Evolutionary conservation across 176 grass and related monocot genomes (phyloP).

Genomic region (Chrysopogon serrulatus): DNA sequence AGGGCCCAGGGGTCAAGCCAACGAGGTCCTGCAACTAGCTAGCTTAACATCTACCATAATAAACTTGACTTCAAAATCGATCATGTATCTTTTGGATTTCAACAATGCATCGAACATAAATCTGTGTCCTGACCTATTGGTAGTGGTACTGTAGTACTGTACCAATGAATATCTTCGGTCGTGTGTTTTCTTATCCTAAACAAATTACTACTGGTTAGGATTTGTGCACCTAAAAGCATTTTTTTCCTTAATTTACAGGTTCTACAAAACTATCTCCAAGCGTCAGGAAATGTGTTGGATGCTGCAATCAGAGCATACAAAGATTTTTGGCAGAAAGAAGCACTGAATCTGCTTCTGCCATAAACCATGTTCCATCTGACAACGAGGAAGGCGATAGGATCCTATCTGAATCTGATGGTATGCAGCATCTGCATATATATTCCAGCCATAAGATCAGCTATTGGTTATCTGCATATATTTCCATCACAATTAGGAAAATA

Average conservation of each 20-base stretch:
- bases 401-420: conserved; percentile 16
- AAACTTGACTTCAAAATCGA: neutral
- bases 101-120: neutral
- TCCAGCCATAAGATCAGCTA: neutral
- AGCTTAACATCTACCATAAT: neutral
- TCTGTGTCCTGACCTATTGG: neutral
- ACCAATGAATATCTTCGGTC: neutral
- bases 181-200: neutral
- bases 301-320: conserved; percentile 40
- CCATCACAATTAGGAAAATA: neutral
- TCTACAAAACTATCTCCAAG: neutral
- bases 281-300: conserved; percentile 41
- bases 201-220: neutral
- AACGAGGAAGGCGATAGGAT: neutral
- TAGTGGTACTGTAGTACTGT: neutral
- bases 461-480: neutral
- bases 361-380: neutral
- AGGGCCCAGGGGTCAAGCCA: neutral
- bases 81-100: neutral
- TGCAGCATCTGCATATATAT: neutral
- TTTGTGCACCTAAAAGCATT: neutral
- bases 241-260: neutral
- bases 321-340: neutral
- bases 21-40: neutral
- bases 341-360: neutral